phyloP scores from a whole-genome alignment of 371 early-diverging fungal species.

The Mucor indicus region DNA sequence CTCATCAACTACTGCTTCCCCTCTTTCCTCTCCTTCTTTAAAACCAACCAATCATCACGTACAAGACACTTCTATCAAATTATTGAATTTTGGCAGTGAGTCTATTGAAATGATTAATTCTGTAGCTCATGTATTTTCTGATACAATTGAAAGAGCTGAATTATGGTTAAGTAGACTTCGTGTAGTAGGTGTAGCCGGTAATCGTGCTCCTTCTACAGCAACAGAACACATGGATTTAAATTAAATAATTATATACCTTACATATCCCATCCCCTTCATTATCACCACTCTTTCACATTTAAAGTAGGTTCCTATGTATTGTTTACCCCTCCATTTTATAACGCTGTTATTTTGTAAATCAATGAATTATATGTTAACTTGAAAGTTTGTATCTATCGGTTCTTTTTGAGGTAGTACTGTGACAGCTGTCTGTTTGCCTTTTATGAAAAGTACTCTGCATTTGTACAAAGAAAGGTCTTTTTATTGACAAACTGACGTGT shows the following conservation, averaged over 20 bases:
- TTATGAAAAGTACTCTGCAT: no score
- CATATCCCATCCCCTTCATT: background rate
- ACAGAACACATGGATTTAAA: constrained; percentile 11
- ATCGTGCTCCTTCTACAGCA: background rate
- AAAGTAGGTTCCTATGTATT: no score
- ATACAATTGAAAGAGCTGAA: constrained; percentile 81
- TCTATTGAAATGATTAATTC: constrained; percentile 78
- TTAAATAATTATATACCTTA: background rate
- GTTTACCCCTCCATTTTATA: no score
- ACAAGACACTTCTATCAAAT: constrained; percentile 44
- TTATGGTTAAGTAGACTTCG: constrained; percentile 64
- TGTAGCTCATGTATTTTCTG: constrained; percentile 77
- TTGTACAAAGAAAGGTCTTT: no score
- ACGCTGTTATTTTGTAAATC: no score
- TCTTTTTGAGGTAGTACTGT: no score
- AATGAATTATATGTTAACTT: no score
- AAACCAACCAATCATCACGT: constrained; percentile 31
- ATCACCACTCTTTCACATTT: no score
- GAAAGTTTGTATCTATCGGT: no score
- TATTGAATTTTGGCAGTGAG: constrained; percentile 76
- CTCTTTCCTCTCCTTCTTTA: constrained; percentile 37
- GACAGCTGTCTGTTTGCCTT: no score
- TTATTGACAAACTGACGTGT: no score
- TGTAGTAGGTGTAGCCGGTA: constrained; percentile 29
- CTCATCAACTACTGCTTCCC: constrained; percentile 21